phyloP scores from a whole-genome alignment of 2,329 filamentous ascomycete species.

The Fusarium torreyae region DNA sequence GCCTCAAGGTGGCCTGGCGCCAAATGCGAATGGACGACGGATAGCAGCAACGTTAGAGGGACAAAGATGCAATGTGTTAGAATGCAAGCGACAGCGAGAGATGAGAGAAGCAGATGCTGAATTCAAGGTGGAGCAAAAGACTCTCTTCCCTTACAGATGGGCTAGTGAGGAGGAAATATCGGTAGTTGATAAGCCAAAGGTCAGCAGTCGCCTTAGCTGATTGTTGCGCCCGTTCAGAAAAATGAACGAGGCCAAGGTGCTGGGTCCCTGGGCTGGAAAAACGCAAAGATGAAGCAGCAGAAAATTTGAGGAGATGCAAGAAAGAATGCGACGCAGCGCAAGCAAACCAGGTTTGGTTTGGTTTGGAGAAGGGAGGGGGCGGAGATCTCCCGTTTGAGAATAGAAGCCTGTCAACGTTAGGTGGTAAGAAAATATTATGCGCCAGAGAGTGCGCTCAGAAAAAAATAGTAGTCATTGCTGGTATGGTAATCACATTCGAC shows the following conservation, averaged over 20 bases:
- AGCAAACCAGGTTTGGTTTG: conserved; percentile 22
- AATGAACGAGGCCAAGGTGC: background rate
- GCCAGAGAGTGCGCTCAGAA: background rate
- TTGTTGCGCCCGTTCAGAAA: background rate
- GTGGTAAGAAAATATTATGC: background rate
- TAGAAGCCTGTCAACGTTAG: background rate
- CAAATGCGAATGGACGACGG: conserved; percentile 15
- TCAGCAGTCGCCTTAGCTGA: conserved; percentile 9
- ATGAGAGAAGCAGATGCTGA: conserved; percentile 16
- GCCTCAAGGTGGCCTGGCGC: conserved; percentile 32
- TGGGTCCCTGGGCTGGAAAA: background rate
- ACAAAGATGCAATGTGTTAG: background rate
- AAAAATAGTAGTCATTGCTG: background rate
- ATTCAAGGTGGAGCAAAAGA: conserved; percentile 14
- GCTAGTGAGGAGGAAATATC: conserved; percentile 16
- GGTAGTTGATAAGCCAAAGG: conserved; percentile 27
- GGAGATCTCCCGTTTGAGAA: conserved; percentile 7
- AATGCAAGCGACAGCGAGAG: conserved; percentile 22
- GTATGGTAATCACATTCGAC: too few species aligned
- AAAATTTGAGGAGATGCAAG: conserved; percentile 29
- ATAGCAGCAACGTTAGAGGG: conserved; percentile 22
- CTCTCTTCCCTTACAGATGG: conserved; percentile 25
- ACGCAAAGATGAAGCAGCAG: conserved; percentile 9
- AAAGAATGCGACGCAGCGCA: conserved; percentile 27
- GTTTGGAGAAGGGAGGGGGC: conserved; percentile 39